Base-by-base conservation (phyloP, 805 yeast species). In the Tetrapisispora pingtungensis region DNA sequence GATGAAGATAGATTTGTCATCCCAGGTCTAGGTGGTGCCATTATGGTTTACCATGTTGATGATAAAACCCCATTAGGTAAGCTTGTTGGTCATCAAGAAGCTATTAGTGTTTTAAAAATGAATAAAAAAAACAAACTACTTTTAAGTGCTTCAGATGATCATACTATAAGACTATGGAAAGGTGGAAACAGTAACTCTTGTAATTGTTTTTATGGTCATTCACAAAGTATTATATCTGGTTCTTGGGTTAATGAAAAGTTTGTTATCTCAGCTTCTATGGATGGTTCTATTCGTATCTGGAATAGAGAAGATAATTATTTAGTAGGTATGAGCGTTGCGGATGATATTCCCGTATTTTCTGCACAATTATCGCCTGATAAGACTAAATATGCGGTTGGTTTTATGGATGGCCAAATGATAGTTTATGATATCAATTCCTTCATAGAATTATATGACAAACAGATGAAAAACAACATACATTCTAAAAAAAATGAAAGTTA, bases 61-160 rank as follows among this genome's bases (percentile, higher is more conserved):
- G 73, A 72, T 27, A 60, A 66, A 36, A 59, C 57, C 40, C 77
- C 83, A 1, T 48, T 74, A 1, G 78, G 82, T 5, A 62, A 67
- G 24, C 64, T 81, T 40, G 49, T 70, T 10, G 96, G 95, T 1
- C 96, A 87, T 59, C 67, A 72, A 10, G 74, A 75, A 38, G 68
- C 77, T 1, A 72, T 84, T 7, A 71, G 84, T 14, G 64, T 65
- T 5, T 65, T 88, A 4, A 59, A 66, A 27, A 85, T 81, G 57
- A 78, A 81, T 53, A 48, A 57, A 5, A 59, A 61, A 2, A 66
- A 71, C 14, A 77, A 76, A 51, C 60, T 81, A 27, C 66, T 89
- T 34, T 78, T 87, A 3, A 78, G 89, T 2, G 80, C 85, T 8
- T 79, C 94, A 1, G 95, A 85, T 57, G 96, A 89, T 58, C 73